These are phyloP conservation scores for Pachysolen tannophilus DNA, from an alignment of 805 yeast species.

Conservation along the genomic window DNA sequence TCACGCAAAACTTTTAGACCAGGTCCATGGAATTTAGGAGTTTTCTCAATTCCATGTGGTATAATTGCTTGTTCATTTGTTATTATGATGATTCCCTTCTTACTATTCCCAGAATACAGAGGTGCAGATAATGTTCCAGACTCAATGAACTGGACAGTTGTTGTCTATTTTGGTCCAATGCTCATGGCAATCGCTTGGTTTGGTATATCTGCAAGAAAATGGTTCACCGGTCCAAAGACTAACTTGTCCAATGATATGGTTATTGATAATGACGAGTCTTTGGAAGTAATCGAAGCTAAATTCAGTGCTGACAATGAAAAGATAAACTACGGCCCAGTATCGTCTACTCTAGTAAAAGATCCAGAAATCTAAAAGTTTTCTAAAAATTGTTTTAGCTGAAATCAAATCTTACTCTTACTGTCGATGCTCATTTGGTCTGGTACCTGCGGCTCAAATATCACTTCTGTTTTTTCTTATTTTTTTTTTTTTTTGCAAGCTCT, in stretches of 20 bases:
- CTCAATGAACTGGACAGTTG: conserved; percentile 56
- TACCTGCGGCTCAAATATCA: too few relatives aligned
- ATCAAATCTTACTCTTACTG: too few relatives aligned
- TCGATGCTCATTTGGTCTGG: too few relatives aligned
- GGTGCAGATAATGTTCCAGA: conserved; percentile 28
- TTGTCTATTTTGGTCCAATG: conserved; percentile 56
- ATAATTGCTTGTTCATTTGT: conserved; percentile 41
- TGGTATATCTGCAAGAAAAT: conserved; percentile 43
- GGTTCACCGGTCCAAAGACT: conserved; percentile 56
- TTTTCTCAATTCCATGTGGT: conserved; percentile 40
- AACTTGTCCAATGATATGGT: conserved; percentile 32
- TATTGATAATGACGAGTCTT: conserved; percentile 18
- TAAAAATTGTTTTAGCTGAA: too few relatives aligned
- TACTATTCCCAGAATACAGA: conserved; percentile 47
- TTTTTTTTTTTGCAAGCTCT: too few relatives aligned
- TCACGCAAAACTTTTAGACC: conserved; percentile 43
- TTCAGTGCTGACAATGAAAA: background rate
- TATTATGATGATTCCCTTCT: conserved; percentile 47
- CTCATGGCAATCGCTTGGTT: conserved; percentile 42
- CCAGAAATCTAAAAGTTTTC: too few relatives aligned
- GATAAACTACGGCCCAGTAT: background rate
- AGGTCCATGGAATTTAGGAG: conserved; percentile 66
- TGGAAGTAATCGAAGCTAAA: conserved; percentile 8
- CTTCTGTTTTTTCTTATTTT: too few relatives aligned
- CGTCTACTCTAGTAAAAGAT: too few relatives aligned